phyloP scores from a whole-genome alignment of 495 filamentous ascomycete species.

The Aeminium ludgeri region DNA sequence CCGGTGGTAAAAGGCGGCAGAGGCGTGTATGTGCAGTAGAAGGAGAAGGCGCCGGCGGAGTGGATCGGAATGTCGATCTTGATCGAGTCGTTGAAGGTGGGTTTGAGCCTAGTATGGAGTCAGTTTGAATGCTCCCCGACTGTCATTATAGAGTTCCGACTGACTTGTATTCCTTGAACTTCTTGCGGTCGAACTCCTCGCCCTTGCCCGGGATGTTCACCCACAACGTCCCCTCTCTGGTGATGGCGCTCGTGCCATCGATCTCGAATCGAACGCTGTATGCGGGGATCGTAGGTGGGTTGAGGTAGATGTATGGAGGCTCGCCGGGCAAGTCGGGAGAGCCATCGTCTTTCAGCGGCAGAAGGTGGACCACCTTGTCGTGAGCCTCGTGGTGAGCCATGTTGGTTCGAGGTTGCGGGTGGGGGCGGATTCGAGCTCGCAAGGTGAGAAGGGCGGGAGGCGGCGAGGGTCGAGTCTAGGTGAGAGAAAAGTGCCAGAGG shows the following conservation, averaged over 20 bases:
- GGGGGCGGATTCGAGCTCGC: not conserved
- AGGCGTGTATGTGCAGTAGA: slow-evolving; percentile 84
- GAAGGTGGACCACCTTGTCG: slow-evolving; percentile 45
- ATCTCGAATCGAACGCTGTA: slow-evolving; percentile 81
- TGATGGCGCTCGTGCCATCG: slow-evolving; percentile 91
- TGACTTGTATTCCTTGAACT: slow-evolving; percentile 77
- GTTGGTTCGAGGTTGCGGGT: not conserved
- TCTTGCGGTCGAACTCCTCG: slow-evolving; percentile 52
- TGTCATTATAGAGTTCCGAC: slow-evolving; percentile 16
- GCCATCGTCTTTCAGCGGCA: slow-evolving; percentile 81
- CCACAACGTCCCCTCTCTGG: slow-evolving; percentile 83
- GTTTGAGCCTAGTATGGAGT: slow-evolving; percentile 44
- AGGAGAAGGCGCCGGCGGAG: slow-evolving; percentile 79
- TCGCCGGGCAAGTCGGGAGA: slow-evolving; percentile 76
- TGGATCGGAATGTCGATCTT: slow-evolving; percentile 75
- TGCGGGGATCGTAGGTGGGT: slow-evolving; percentile 50
- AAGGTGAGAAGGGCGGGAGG: not conserved
- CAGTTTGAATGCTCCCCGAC: not conserved
- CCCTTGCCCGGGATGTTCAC: slow-evolving; percentile 76
- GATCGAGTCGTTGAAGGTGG: slow-evolving; percentile 82
- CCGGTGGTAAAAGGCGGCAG: slow-evolving; percentile 59
- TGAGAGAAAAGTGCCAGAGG: too few species aligned
- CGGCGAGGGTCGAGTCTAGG: not conserved
- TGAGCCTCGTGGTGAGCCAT: slow-evolving; percentile 15
- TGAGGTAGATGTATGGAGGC: slow-evolving; percentile 63